A percentile compares a stretch with the other conserved stretches of the same genome.
Evolutionary conservation across 2,329 filamentous ascomycete genomes (phyloP).

Genomic region (Aspergillus sp.): DNA sequence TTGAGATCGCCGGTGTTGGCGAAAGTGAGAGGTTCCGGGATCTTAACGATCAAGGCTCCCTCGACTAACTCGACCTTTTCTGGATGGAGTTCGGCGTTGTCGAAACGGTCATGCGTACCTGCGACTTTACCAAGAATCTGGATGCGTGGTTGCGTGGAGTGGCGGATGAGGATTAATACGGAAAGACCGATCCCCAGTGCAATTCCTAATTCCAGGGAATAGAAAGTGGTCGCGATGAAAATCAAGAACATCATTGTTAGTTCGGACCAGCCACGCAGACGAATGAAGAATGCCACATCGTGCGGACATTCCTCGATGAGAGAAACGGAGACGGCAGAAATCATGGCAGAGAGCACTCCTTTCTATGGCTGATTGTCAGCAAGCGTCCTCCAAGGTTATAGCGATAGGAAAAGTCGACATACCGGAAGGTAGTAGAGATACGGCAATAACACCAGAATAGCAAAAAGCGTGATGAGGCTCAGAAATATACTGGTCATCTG

Average conservation of each 20-base stretch:
- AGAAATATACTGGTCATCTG: slow-evolving; percentile 90
- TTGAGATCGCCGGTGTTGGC: slow-evolving; percentile 93
- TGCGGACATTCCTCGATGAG: slow-evolving; percentile 92
- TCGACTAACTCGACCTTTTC: slow-evolving; percentile 79
- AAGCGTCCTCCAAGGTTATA: not conserved
- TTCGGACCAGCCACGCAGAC: slow-evolving; percentile 78
- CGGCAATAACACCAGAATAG: slow-evolving; percentile 72
- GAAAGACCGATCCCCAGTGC: slow-evolving; percentile 89
- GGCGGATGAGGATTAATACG: slow-evolving; percentile 77
- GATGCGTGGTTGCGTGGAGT: slow-evolving; percentile 85
- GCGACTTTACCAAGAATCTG: slow-evolving; percentile 89
- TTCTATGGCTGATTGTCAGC: slow-evolving; percentile 48
- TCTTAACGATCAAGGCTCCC: slow-evolving; percentile 91
- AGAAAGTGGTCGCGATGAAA: slow-evolving; percentile 86
- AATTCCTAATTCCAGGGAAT: slow-evolving; percentile 87
- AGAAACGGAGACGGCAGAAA: slow-evolving; percentile 88
- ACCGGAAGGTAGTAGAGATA: slow-evolving; percentile 96
- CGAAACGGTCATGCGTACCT: slow-evolving; percentile 67
- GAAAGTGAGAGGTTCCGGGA: slow-evolving; percentile 92
- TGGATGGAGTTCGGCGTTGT: slow-evolving; percentile 69
- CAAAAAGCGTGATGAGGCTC: slow-evolving; percentile 71
- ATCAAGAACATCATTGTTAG: slow-evolving; percentile 82
- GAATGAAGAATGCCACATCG: slow-evolving; percentile 82
- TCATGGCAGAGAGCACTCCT: slow-evolving; percentile 87
- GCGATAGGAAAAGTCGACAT: slow-evolving; percentile 31